Evolutionary conservation across 495 filamentous ascomycete species (phyloP).

Genomic region (Penicillium chermesinum): DNA sequence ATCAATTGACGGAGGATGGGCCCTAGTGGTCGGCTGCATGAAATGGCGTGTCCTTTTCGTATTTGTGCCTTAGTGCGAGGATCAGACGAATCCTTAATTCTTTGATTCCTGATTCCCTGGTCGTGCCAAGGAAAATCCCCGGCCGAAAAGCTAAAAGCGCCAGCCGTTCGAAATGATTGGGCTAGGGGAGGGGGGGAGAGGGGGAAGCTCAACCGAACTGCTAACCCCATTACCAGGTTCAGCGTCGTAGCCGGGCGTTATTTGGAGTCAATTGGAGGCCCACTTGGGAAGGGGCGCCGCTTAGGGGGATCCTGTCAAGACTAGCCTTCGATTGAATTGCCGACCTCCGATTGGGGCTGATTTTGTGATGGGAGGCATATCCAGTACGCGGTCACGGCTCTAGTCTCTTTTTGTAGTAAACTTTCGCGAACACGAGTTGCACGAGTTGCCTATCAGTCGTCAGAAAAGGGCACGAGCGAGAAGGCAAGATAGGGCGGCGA

Average conservation of each 20-base stretch:
- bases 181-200: too few relatives aligned
- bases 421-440: too few relatives aligned
- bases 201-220: too few relatives aligned
- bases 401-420: too few relatives aligned
- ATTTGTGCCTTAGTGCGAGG: not conserved
- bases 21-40: not conserved
- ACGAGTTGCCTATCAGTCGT: too few relatives aligned
- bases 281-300: too few relatives aligned
- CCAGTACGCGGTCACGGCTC: too few relatives aligned
- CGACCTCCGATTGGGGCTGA: too few relatives aligned
- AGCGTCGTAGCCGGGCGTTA: slow-evolving; percentile 24
- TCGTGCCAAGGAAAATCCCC: not conserved
- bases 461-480: not conserved
- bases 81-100: not conserved
- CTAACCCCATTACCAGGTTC: not conserved
- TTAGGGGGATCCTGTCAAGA: too few relatives aligned
- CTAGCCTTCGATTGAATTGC: too few relatives aligned
- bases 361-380: too few relatives aligned
- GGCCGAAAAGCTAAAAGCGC: not conserved
- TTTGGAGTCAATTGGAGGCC: slow-evolving; percentile 28
- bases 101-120: not conserved
- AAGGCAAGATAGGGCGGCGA: slow-evolving; percentile 16
- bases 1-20: not conserved
- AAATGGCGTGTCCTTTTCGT: slow-evolving; percentile 4
- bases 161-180: not conserved